Base-by-base conservation (phyloP, 768 basidiomycete species). In the Butyriboletus loyo region DNA sequence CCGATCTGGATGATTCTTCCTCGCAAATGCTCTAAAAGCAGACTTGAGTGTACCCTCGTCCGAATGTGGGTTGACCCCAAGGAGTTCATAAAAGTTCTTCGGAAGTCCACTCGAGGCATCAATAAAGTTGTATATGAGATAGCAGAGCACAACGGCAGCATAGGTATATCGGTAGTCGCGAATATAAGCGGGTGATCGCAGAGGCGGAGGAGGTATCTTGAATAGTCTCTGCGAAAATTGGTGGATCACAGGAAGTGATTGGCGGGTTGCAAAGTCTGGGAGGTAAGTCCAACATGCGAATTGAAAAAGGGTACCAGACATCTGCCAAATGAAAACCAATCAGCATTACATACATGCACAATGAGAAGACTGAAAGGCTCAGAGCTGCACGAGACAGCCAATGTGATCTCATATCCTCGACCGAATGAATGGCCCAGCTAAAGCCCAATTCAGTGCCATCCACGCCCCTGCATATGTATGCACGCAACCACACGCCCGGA, bases 31-130 rank as follows among this genome's bases (percentile, higher is more conserved):
- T 48, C 89, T 75, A 66, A 91, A 93, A 2, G 85, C 89, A 6
- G 72, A 55, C 70, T 89, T 92, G 56, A 94, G 74, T 8, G 76
- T 79, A 37, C 67, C 67, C 44, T 87, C 87, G 63, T 89, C 86
- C 0, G 84, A 83, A n/a, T 69, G 69, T 2, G 85, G 80, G 7
- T 69, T 52, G 3, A 88, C 82, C 5, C 79, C 82, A 19, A 93
- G 80, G 14, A 89, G 75, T 55, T 92, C 77, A 67, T 92, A 94
- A 67, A 86, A 90, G 63, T 88, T 94, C n/a, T 75, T 80, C 11
- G 76, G 75, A 63, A 85, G 76, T 1, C 78, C 72, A n/a, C 70
- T 70, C 5, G 81, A 76, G 6, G 83, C 80, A 49, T 84, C 72
- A 38, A 83, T 56, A 54, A 90, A 70, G 46, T 80, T 87, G 72